Conservation (phyloP, 2,329 filamentous ascomycete species). For the Cladosporium sp. region DNA sequence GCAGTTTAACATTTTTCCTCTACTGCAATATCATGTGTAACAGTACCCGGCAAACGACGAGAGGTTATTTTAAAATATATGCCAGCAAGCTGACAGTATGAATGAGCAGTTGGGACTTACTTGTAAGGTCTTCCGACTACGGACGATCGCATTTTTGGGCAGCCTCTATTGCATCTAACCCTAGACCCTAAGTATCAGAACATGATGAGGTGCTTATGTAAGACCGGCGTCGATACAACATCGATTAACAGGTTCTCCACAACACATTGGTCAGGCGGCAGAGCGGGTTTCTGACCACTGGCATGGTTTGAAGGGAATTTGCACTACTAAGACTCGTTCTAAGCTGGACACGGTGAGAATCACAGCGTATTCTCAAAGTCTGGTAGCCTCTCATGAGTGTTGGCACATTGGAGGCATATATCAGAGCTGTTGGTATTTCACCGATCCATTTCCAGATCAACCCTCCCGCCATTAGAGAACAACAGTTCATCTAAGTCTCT, state of each 20-base stretch:
- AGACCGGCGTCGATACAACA: not conserved
- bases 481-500: no score
- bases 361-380: not conserved
- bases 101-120: not conserved
- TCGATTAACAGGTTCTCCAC: no score
- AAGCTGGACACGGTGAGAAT: not conserved
- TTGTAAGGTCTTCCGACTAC: not conserved
- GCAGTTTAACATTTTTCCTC: no score
- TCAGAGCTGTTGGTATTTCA: not conserved
- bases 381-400: not conserved
- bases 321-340: not conserved
- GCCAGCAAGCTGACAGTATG: not conserved
- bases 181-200: not conserved
- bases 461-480: no score
- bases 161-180: not conserved
- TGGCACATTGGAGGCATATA: not conserved
- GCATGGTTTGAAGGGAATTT: not conserved
- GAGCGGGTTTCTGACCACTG: not conserved
- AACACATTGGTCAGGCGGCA: not conserved
- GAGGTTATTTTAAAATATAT: not conserved
- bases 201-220: not conserved
- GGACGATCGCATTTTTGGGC: not conserved
- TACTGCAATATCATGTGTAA: no score
- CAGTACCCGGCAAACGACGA: no score
- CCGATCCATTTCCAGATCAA: not conserved